These are phyloP conservation scores for Casuarina equisetifolia DNA, from an alignment of 306 rosid genomes.

Conservation along the genomic window DNA sequence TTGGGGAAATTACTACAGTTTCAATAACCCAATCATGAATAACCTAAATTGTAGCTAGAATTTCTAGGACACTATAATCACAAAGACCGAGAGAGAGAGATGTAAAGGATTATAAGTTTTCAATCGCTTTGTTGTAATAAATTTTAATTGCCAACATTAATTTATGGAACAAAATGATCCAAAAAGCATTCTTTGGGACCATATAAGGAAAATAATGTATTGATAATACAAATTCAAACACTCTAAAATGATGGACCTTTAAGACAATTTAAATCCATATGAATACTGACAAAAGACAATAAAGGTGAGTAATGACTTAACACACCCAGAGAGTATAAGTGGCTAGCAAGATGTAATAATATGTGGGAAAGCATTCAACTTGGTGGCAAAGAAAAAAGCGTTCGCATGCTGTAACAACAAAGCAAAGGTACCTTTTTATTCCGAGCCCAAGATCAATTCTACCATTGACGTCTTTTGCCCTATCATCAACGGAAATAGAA, in stretches of 20 bases:
- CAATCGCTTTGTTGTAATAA: neutral
- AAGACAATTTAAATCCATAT: neutral
- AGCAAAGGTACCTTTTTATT: conserved; percentile 62
- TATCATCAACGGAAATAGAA: conserved; percentile 30
- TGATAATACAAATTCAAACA: neutral
- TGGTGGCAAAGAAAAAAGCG: conserved; percentile 95
- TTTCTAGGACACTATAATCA: too few relatives aligned
- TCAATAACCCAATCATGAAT: conserved; percentile 8
- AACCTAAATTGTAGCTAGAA: neutral
- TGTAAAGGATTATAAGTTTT: neutral
- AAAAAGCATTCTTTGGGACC: neutral
- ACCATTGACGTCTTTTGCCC: conserved; percentile 29
- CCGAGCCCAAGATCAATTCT: conserved; percentile 53
- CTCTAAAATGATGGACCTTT: neutral
- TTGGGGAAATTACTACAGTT: conserved; percentile 38
- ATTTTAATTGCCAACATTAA: neutral
- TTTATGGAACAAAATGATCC: neutral
- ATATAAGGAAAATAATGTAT: too few relatives aligned
- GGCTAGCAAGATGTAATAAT: conserved; percentile 2
- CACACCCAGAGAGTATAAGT: conserved; percentile 4
- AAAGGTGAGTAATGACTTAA: neutral
- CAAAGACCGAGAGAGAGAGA: neutral
- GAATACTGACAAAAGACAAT: neutral
- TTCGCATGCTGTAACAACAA: conserved; percentile 81
- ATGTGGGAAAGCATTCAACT: conserved; percentile 43